Evolutionary conservation across 495 filamentous ascomycete genomes (phyloP).

Genomic region (Xylaria scruposa): DNA sequence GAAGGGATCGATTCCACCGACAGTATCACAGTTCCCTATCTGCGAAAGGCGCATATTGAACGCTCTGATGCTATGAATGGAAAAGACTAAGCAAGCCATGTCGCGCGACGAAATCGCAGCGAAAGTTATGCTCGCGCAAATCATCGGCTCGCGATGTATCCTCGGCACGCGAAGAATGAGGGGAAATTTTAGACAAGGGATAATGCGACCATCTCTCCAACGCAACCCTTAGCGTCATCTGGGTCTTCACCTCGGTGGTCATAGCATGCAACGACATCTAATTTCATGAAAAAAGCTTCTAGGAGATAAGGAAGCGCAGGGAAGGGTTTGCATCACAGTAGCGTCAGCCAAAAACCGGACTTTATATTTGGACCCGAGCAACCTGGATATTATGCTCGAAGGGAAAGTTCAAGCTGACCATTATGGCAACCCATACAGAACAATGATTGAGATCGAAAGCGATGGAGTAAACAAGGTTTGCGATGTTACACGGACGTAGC

Average conservation of each 20-base stretch:
- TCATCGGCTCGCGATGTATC: constrained; percentile 5
- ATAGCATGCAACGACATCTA: neutral
- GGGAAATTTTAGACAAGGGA: neutral
- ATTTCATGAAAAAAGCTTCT: neutral
- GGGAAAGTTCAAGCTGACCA: neutral
- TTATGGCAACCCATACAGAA: neutral
- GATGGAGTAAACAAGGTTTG: neutral
- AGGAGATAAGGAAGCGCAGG: neutral
- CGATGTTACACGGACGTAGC: neutral
- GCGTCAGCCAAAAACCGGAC: neutral
- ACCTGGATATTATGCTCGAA: neutral
- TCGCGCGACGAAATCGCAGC: neutral
- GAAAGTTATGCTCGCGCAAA: neutral
- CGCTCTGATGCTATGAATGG: too few relatives aligned
- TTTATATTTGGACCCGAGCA: neutral
- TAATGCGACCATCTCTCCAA: neutral
- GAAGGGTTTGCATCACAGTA: neutral
- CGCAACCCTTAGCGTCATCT: neutral
- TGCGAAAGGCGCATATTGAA: neutral
- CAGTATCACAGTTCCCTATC: neutral
- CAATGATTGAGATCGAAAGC: neutral
- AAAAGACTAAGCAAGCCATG: neutral
- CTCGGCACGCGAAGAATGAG: constrained; percentile 4
- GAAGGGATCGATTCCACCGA: neutral
- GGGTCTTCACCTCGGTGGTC: neutral